Conservation (phyloP, 2,329 filamentous ascomycete species). For the Thelonectria blattea region DNA sequence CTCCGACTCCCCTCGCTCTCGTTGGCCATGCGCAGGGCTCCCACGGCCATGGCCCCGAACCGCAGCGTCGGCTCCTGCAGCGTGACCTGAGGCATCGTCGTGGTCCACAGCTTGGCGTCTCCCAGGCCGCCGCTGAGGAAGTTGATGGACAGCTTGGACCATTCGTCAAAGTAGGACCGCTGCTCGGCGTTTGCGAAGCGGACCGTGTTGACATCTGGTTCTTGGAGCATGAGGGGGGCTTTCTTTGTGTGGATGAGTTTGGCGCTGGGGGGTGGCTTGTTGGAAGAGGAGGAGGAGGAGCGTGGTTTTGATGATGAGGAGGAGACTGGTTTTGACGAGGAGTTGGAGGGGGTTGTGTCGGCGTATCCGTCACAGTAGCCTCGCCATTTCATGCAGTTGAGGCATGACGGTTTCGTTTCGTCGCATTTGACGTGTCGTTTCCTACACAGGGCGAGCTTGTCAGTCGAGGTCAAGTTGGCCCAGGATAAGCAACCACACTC, state of each 20-base stretch:
- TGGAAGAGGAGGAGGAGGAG: slow-evolving; percentile 11
- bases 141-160: slow-evolving; percentile 43
- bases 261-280: slow-evolving; percentile 29
- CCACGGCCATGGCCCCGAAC: slow-evolving; percentile 50
- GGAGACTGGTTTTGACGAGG: background rate
- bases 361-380: slow-evolving; percentile 48
- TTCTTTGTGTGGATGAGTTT: slow-evolving; percentile 43
- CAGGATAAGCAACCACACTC: background rate
- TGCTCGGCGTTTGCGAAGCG: slow-evolving; percentile 45
- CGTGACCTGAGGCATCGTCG: slow-evolving; percentile 49
- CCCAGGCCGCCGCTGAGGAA: slow-evolving; percentile 46
- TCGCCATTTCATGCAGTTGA: slow-evolving; percentile 50
- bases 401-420: slow-evolving; percentile 48
- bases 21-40: slow-evolving; percentile 46
- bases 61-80: slow-evolving; percentile 46
- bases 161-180: slow-evolving; percentile 47
- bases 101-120: slow-evolving; percentile 46
- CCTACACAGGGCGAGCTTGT: slow-evolving; percentile 29
- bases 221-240: slow-evolving; percentile 39
- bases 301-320: slow-evolving; percentile 13
- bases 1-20: slow-evolving; percentile 32
- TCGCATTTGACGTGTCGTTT: slow-evolving; percentile 53
- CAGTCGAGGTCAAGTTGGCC: slow-evolving; percentile 13
- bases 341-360: slow-evolving; percentile 22
- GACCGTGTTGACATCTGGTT: slow-evolving; percentile 43